Percentiles rank a stretch among this genome's conserved stretches.
Evolutionary conservation across 371 early-diverging fungal species (phyloP).

Genomic region (Neoconidiobolus thromboides): DNA sequence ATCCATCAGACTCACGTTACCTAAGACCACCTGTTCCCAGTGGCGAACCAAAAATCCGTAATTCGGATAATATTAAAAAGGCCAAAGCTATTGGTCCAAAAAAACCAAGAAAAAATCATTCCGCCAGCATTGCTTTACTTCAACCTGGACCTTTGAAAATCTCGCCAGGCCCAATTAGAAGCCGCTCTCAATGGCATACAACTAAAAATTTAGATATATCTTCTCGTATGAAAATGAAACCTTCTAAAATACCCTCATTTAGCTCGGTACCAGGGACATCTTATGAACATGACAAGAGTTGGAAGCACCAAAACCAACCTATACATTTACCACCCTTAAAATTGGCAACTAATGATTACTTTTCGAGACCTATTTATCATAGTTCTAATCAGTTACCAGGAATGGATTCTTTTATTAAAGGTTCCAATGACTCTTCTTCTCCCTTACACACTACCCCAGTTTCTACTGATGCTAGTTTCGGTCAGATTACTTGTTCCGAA

Average conservation of each 20-base stretch:
- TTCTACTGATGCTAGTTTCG: not conserved
- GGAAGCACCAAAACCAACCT: too few relatives aligned
- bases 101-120: slow-evolving; percentile 12
- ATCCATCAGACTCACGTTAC: slow-evolving; percentile 26
- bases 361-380: too few relatives aligned
- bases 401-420: not conserved
- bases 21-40: slow-evolving; percentile 12
- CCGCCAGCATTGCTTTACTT: slow-evolving; percentile 7
- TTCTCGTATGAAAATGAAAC: not conserved
- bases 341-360: too few relatives aligned
- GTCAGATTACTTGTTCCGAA: not conserved
- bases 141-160: not conserved
- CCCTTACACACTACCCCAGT: slow-evolving; percentile 5
- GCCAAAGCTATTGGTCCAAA: slow-evolving; percentile 9
- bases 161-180: not conserved
- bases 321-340: slow-evolving; percentile 2
- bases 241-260: not conserved
- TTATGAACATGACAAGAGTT: not conserved
- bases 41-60: slow-evolving; percentile 12
- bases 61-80: slow-evolving; percentile 4
- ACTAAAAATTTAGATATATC: too few relatives aligned
- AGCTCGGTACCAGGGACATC: not conserved
- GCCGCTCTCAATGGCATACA: not conserved
- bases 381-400: too few relatives aligned
- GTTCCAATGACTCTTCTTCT: slow-evolving; percentile 9